These are phyloP conservation scores for Plenodomus lindquistii DNA, from an alignment of 2,329 filamentous ascomycete genomes.

Conservation along the genomic window DNA sequence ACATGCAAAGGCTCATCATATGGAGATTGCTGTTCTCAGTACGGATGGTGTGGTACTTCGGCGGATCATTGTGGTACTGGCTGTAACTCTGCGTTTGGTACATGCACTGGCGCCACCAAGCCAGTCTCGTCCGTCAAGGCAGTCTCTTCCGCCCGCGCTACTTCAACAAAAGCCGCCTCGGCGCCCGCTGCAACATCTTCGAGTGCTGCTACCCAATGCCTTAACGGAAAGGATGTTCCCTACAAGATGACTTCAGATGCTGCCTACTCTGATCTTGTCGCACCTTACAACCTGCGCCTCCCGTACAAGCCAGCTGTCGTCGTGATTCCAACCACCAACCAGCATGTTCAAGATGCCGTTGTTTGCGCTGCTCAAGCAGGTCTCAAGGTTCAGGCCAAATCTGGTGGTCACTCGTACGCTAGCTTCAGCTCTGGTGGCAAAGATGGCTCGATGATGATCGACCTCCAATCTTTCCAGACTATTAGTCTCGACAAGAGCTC, in stretches of 20 bases:
- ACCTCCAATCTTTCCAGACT: conserved; percentile 52
- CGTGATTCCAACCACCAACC: conserved; percentile 56
- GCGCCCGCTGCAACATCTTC: conserved; percentile 22
- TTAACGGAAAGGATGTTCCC: conserved; percentile 40
- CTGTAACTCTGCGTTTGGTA: conserved; percentile 39
- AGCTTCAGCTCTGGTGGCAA: conserved; percentile 55
- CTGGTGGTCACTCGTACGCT: conserved; percentile 67
- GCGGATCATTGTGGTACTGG: conserved; percentile 34
- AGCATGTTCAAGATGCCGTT: conserved; percentile 62
- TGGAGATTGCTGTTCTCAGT: conserved; percentile 51
- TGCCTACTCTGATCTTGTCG: conserved; percentile 30
- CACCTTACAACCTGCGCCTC: conserved; percentile 45
- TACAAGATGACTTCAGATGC: conserved; percentile 31
- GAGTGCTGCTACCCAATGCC: conserved; percentile 27
- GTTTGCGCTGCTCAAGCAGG: conserved; percentile 58
- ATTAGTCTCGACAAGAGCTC: conserved; percentile 48
- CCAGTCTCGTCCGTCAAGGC: conserved; percentile 1
- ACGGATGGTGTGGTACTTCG: conserved; percentile 45
- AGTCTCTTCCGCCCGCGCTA: conserved; percentile 12
- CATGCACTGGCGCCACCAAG: conserved; percentile 18
- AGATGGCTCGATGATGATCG: conserved; percentile 54
- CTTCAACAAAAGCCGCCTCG: conserved; percentile 11
- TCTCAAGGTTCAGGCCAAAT: conserved; percentile 63
- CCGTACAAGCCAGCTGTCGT: conserved; percentile 58
- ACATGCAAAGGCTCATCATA: conserved; percentile 50